Conservation (phyloP, 1,284 basidiomycete species). For the Apiotrichum sp. region DNA sequence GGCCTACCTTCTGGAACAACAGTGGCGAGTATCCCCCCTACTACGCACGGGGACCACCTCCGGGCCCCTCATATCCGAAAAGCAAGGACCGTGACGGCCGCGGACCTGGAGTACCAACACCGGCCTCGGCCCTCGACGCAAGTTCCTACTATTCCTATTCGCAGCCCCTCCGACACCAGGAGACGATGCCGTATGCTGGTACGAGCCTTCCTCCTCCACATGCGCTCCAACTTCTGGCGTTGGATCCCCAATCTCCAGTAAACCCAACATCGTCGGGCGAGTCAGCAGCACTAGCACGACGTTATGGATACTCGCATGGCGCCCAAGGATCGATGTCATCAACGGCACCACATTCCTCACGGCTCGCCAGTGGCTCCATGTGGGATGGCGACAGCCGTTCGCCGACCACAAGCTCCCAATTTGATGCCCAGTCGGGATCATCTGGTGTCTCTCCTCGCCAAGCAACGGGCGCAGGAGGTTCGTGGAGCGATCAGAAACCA, state of each 20-base stretch:
- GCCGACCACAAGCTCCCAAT: slow-evolving; percentile 5
- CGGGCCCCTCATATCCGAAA: no score
- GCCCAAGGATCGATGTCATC: neutral
- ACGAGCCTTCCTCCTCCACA: neutral
- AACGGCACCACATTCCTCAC: neutral
- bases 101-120: no score
- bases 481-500: neutral
- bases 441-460: slow-evolving; percentile 8
- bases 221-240: neutral
- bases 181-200: neutral
- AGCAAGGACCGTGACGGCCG: no score
- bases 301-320: neutral
- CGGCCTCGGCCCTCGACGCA: neutral
- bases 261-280: neutral
- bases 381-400: slow-evolving; percentile 10
- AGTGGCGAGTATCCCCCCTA: slow-evolving; percentile 8
- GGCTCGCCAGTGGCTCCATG: neutral
- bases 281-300: neutral
- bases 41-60: slow-evolving; percentile 1
- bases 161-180: neutral
- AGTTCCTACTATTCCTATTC: slow-evolving; percentile 4
- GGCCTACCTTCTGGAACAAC: slow-evolving; percentile 10
- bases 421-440: slow-evolving; percentile 6
- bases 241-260: neutral
- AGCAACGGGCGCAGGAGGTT: neutral